Conservation (phyloP, 2,329 filamentous ascomycete species). For the Trichophyton mentagrophytes region DNA sequence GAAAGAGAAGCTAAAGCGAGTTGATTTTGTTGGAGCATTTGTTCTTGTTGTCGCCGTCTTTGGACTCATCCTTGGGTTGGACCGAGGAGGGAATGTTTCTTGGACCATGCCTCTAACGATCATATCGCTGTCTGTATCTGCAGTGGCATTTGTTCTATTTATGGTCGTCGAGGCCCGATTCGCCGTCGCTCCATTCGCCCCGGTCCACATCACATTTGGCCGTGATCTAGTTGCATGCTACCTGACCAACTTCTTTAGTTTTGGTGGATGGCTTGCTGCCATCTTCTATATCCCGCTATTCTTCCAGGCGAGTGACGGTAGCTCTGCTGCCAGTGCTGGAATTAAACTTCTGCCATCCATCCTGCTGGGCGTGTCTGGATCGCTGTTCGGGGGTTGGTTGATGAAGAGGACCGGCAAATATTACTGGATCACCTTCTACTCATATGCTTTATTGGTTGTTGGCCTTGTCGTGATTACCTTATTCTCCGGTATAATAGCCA, state of each 20-base stretch:
- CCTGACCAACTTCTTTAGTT: constrained; percentile 58
- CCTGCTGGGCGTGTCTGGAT: constrained; percentile 48
- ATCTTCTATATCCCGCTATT: constrained; percentile 67
- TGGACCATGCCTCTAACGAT: constrained; percentile 52
- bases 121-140: constrained; percentile 42
- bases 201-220: constrained; percentile 59
- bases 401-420: constrained; percentile 61
- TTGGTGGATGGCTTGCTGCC: constrained; percentile 46
- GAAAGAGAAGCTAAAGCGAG: constrained; percentile 50
- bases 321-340: constrained; percentile 52
- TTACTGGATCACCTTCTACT: constrained; percentile 52
- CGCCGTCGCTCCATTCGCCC: constrained; percentile 60
- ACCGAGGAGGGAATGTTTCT: constrained; percentile 58
- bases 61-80: constrained; percentile 54
- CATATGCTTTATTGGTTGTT: constrained; percentile 42
- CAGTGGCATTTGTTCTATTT: constrained; percentile 53
- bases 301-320: constrained; percentile 58
- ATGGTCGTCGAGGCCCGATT: constrained; percentile 54
- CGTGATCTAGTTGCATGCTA: constrained; percentile 54
- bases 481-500: constrained; percentile 41
- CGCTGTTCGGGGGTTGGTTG: constrained; percentile 49
- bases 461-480: constrained; percentile 46
- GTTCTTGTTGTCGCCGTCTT: constrained; percentile 54
- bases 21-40: constrained; percentile 62
- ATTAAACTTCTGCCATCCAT: constrained; percentile 55